Base-by-base conservation (phyloP, 768 basidiomycete species). In the Auriscalpium orientale region DNA sequence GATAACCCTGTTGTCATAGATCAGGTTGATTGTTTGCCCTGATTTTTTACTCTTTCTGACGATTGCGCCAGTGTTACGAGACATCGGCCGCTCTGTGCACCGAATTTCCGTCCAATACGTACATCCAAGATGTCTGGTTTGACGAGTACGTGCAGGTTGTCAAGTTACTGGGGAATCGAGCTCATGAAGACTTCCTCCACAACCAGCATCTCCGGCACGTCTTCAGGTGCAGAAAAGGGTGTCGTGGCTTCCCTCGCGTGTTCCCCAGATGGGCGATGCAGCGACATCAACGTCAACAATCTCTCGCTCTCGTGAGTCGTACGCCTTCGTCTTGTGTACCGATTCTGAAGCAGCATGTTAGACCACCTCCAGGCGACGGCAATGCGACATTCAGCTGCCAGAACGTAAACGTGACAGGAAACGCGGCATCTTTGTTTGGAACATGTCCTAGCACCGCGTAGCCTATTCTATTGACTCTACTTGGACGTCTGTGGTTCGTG, bases 1-100 rank as follows among this genome's bases (percentile, higher is more conserved):
- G 81, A 83, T 56, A 75, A 80, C 59, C 83, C 84, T 8, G 70
- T 87, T 34, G 67, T 83, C 48, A 81, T 86, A 56, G 79, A 80
- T 59, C 77, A 82, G 67, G 79, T 78, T 22, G 15, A 18, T n/a
- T 49, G n/a, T 53, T 47, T 53, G 12, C 38, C 2, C 11, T 10
- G n/a, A 4, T 20, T 21, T 13, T 54, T 38, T 45, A 16, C 10
- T 34, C 46, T 10, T 10, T 15, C 51, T 53, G n/a, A 50, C 35
- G 20, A 28, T 8, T n/a, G 22, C 1, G 7, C 28, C 38, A 80
- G 77, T 81, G 79, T 55, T 82, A 82, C 63, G 66, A 70, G 66
- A 79, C 77, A 2, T 67, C 68, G 40, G 73, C 79, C 16, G 62
- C 73, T 28, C 74, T 66, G 36, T 82, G 82, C 64, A 68, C 76